Conservation (phyloP, 2,329 filamentous ascomycete genomes). For the Aspergillus texensis region DNA sequence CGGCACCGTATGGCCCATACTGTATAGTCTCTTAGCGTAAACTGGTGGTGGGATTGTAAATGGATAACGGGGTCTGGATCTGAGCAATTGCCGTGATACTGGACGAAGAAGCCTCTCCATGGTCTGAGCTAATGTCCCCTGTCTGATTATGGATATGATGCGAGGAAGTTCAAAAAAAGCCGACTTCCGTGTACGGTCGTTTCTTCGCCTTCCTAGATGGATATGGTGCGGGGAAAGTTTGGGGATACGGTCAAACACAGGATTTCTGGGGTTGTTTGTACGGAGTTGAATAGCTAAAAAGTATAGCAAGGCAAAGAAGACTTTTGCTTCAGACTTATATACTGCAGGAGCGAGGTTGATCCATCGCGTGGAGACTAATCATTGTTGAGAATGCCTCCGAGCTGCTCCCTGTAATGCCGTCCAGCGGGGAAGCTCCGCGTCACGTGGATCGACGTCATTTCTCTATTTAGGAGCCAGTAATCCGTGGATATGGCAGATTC, state of each 20-base stretch:
- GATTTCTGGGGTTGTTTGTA: neutral
- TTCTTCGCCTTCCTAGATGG: neutral
- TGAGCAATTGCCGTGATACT: constrained; percentile 39
- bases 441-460: constrained; percentile 23
- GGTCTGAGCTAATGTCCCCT: constrained; percentile 18
- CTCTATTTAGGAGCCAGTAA: neutral
- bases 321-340: neutral
- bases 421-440: constrained; percentile 17
- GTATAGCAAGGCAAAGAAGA: neutral
- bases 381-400: neutral
- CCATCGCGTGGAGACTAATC: neutral
- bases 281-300: neutral
- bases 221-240: constrained; percentile 8
- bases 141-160: neutral
- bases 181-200: neutral
- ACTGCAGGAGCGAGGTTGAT: neutral
- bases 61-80: constrained; percentile 38
- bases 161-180: neutral
- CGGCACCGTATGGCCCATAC: constrained; percentile 45
- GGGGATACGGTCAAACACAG: neutral
- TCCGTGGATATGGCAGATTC: neutral
- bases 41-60: constrained; percentile 36
- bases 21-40: constrained; percentile 42
- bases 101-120: constrained; percentile 42
- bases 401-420: neutral